phyloP scores from a whole-genome alignment of 1,139 yeast species.

The Sugiyamaella japonica region DNA sequence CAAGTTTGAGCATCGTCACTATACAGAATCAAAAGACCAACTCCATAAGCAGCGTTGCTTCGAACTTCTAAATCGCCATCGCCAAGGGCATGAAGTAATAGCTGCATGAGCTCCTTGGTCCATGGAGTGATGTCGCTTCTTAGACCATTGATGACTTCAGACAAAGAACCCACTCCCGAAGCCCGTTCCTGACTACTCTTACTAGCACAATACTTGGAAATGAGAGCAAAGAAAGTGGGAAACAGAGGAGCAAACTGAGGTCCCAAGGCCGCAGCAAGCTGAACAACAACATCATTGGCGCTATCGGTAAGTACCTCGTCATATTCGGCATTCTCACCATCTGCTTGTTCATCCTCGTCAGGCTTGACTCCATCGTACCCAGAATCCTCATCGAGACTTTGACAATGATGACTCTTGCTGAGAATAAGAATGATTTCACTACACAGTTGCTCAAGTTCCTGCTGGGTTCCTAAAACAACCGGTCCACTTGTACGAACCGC shows the following conservation, averaged over 20 bases:
- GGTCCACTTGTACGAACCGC: conserved; percentile 74
- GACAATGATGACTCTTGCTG: conserved; percentile 81
- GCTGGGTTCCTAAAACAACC: conserved; percentile 59
- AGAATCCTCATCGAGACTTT: conserved; percentile 59
- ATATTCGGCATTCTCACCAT: conserved; percentile 72
- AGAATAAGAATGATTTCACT: conserved; percentile 68
- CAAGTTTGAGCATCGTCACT: conserved; percentile 53
- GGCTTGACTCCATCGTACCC: conserved; percentile 54
- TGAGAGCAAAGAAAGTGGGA: conserved; percentile 66
- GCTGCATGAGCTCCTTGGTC: conserved; percentile 66
- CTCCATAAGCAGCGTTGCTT: conserved; percentile 95
- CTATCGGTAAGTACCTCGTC: conserved; percentile 84
- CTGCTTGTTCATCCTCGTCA: conserved; percentile 48
- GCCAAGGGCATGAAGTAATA: conserved; percentile 65
- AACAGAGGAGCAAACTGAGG: conserved; percentile 74
- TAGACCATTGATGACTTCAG: conserved; percentile 83
- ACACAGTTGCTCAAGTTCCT: conserved; percentile 64
- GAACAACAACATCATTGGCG: conserved; percentile 80
- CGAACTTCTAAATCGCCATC: conserved; percentile 88
- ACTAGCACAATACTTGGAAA: conserved; percentile 60
- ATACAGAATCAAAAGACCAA: conserved; percentile 74
- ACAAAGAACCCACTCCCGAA: conserved; percentile 83
- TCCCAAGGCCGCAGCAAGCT: conserved; percentile 72
- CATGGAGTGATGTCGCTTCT: conserved; percentile 61
- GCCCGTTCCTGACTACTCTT: conserved; percentile 76